Percentiles rank a stretch among this genome's conserved stretches.
These are phyloP conservation scores for Trichophyton mentagrophytes DNA, from an alignment of 2,329 filamentous ascomycete genomes.

Conservation along the genomic window DNA sequence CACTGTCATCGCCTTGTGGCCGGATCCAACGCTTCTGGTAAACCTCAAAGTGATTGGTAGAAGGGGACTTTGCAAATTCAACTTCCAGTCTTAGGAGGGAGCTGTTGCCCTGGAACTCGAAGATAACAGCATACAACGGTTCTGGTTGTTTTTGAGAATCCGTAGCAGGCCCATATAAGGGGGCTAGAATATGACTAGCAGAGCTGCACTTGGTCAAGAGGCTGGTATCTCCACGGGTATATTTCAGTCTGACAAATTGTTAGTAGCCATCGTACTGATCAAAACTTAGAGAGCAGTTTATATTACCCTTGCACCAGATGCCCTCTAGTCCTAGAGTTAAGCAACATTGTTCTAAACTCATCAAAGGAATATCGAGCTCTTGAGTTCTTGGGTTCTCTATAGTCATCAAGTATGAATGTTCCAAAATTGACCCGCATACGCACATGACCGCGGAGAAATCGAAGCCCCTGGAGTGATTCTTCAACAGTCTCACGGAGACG, in stretches of 20 bases:
- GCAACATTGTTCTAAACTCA: conserved; percentile 32
- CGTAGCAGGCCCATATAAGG: conserved; percentile 14
- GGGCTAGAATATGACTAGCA: conserved; percentile 21
- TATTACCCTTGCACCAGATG: conserved; percentile 28
- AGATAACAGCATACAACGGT: conserved; percentile 28
- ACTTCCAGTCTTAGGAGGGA: conserved; percentile 28
- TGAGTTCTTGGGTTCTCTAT: conserved; percentile 19
- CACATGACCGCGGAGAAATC: conserved; percentile 24
- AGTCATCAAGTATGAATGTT: conserved; percentile 28
- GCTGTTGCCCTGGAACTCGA: conserved; percentile 26
- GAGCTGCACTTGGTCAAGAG: conserved; percentile 21
- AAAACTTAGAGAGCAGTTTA: background rate
- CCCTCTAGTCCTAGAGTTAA: conserved; percentile 25
- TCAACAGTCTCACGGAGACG: conserved; percentile 22
- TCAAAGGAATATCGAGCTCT: conserved; percentile 22
- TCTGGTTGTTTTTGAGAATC: conserved; percentile 17
- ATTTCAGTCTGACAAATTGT: conserved; percentile 13
- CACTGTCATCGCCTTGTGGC: conserved; percentile 15
- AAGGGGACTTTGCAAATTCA: conserved; percentile 21
- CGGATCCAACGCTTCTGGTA: conserved; percentile 27
- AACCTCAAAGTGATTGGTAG: conserved; percentile 23
- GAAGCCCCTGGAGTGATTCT: conserved; percentile 21
- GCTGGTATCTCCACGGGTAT: conserved; percentile 17
- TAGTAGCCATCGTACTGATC: background rate
- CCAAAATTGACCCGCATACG: conserved; percentile 34